Evolutionary conservation across 169 alveolate genomes (phyloP).

Genomic region (Eimeria maxima): DNA sequence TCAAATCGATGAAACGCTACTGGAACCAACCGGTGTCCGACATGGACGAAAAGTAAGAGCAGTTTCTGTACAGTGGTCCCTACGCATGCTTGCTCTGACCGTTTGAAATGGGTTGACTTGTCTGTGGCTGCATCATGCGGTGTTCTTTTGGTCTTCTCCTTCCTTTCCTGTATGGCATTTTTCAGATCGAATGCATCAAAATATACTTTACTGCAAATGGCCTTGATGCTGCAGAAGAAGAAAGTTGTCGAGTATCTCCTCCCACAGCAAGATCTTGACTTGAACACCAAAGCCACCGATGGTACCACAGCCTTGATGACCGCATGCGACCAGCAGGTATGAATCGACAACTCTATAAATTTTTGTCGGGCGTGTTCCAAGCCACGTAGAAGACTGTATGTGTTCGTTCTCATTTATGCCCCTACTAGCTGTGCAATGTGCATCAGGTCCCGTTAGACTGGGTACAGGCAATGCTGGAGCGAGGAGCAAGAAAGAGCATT

Average conservation of each 20-base stretch:
- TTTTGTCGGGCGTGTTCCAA: neutral
- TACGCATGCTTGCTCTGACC: neutral
- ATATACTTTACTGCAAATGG: conserved; percentile 80
- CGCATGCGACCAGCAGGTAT: conserved; percentile 71
- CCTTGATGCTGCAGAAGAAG: conserved; percentile 73
- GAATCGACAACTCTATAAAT: neutral
- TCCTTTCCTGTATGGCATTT: neutral
- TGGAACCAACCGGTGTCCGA: conserved; percentile 82
- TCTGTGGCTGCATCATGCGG: neutral
- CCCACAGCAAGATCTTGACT: conserved; percentile 79
- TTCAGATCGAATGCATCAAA: conserved; percentile 79
- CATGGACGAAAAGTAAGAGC: conserved; percentile 74
- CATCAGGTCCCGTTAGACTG: conserved; percentile 78
- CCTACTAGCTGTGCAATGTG: neutral
- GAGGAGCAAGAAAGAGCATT: conserved; percentile 74
- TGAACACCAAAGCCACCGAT: conserved; percentile 79
- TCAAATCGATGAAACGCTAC: conserved; percentile 74
- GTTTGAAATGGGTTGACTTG: neutral
- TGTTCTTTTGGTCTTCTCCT: neutral
- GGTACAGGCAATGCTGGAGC: conserved; percentile 80
- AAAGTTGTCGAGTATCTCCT: conserved; percentile 79
- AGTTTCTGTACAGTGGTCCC: neutral
- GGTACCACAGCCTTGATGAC: conserved; percentile 80
- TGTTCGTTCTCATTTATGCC: neutral
- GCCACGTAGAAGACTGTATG: neutral